Conservation (phyloP, 345 rosid genomes). For the Melaleuca alternifolia region DNA sequence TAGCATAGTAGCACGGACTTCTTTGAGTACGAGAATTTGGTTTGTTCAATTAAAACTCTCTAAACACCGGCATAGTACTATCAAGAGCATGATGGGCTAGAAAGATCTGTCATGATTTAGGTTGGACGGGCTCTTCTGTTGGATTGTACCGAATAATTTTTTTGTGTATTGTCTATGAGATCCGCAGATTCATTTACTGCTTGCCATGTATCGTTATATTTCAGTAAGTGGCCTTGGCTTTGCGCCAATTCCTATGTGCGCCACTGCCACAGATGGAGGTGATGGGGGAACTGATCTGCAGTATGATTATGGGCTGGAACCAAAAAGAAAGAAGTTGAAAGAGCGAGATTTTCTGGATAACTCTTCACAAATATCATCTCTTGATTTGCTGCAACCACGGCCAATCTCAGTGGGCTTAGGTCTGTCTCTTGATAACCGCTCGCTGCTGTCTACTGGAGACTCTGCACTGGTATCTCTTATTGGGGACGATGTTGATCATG, state of each 20-base stretch:
- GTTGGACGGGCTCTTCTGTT: not conserved
- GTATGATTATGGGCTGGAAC: slow-evolving; percentile 49
- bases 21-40: not conserved
- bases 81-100: not conserved
- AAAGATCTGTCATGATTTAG: not conserved
- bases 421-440: slow-evolving; percentile 61
- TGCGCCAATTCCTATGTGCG: slow-evolving; percentile 44
- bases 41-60: not conserved
- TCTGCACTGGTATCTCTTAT: slow-evolving; percentile 52
- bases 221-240: slow-evolving; percentile 75
- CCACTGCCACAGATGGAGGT: slow-evolving; percentile 32
- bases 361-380: slow-evolving; percentile 53
- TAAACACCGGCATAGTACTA: not conserved
- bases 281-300: slow-evolving; percentile 46
- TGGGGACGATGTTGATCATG: slow-evolving; percentile 56
- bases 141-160: not conserved
- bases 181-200: not conserved
- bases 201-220: not conserved
- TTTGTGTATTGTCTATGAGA: not conserved
- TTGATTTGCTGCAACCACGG: slow-evolving; percentile 55
- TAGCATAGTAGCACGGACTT: too few relatives aligned
- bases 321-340: slow-evolving; percentile 44
- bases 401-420: slow-evolving; percentile 85
- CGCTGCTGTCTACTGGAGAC: slow-evolving; percentile 45
- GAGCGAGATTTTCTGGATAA: slow-evolving; percentile 42